phyloP scores from a whole-genome alignment of 352 stramenopile species.

The Lagenidium giganteum region DNA sequence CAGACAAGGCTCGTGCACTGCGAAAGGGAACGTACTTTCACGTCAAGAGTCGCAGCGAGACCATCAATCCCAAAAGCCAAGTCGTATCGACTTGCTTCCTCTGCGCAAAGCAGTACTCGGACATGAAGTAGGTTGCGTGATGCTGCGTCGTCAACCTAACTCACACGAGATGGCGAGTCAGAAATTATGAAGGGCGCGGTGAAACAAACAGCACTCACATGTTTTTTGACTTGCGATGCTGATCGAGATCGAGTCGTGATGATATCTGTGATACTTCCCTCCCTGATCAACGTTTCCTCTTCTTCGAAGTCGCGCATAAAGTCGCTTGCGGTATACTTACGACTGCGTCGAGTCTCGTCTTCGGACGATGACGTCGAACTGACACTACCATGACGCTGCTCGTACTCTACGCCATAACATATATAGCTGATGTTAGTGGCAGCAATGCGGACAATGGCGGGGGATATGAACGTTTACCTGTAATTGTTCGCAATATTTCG shows the following conservation, averaged over 20 bases:
- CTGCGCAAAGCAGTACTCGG: slow-evolving; percentile 50
- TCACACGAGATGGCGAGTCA: neutral
- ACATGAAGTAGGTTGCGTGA: slow-evolving; percentile 21
- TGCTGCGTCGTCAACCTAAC: too few species aligned
- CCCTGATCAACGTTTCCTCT: slow-evolving; percentile 34
- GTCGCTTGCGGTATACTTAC: slow-evolving; percentile 70
- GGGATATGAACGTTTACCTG: too few species aligned
- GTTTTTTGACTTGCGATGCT: neutral
- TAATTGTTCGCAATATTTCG: too few species aligned
- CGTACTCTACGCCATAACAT: neutral
- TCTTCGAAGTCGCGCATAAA: slow-evolving; percentile 81
- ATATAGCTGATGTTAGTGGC: neutral
- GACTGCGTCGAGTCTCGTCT: slow-evolving; percentile 31
- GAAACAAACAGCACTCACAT: slow-evolving; percentile 15
- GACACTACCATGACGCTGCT: slow-evolving; percentile 32
- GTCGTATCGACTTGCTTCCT: slow-evolving; percentile 54
- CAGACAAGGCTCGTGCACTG: too few species aligned
- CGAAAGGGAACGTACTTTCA: slow-evolving; percentile 64
- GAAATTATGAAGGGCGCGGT: neutral
- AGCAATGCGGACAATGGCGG: too few species aligned
- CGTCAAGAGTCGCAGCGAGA: slow-evolving; percentile 41
- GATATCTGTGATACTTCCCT: slow-evolving; percentile 20
- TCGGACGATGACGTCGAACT: slow-evolving; percentile 34
- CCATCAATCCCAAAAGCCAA: slow-evolving; percentile 65
- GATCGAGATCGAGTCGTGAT: neutral